Percentiles rank a stretch among this genome's conserved stretches.
Evolutionary conservation across 495 filamentous ascomycete species (phyloP).

Genomic region (Chaetomidium leptoderma): DNA sequence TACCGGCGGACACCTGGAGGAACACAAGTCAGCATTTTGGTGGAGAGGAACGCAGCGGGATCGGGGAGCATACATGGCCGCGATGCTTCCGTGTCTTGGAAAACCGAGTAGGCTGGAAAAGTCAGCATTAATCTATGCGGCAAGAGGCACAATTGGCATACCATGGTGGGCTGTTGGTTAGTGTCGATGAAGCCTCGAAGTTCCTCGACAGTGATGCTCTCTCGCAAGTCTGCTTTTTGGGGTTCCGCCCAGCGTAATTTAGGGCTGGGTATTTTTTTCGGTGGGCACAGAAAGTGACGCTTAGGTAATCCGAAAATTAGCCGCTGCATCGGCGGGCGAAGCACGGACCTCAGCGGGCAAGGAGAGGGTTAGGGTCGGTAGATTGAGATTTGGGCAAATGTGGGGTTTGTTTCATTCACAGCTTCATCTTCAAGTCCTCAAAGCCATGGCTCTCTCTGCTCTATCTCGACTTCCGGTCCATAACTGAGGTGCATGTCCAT

Average conservation of each 20-base stretch:
- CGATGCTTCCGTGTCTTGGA: conserved; percentile 41
- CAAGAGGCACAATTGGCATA: conserved; percentile 23
- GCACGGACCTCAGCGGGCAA: neutral
- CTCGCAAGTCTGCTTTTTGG: conserved; percentile 25
- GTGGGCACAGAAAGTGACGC: conserved; percentile 27
- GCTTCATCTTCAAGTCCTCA: too few species aligned
- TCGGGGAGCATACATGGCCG: conserved; percentile 34
- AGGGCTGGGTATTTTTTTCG: conserved; percentile 38
- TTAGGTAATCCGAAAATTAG: conserved; percentile 23
- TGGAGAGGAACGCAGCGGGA: neutral
- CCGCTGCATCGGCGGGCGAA: conserved; percentile 5
- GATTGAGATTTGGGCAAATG: too few species aligned
- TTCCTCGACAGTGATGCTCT: conserved; percentile 34
- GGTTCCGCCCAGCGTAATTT: conserved; percentile 28
- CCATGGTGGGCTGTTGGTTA: conserved; percentile 34
- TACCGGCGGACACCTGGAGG: conserved; percentile 38
- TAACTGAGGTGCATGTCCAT: too few species aligned
- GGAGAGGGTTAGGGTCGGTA: conserved; percentile 20
- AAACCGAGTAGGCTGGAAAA: conserved; percentile 34
- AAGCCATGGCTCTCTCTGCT: too few species aligned
- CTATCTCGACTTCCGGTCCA: too few species aligned
- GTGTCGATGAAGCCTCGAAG: conserved; percentile 32
- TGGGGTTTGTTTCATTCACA: too few species aligned
- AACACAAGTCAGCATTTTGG: conserved; percentile 26
- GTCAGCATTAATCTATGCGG: conserved; percentile 25